A percentile compares a stretch with the other conserved stretches of the same genome.
phyloP scores from a whole-genome alignment of 306 rosid genomes.

The Acacia melanoxylon region DNA sequence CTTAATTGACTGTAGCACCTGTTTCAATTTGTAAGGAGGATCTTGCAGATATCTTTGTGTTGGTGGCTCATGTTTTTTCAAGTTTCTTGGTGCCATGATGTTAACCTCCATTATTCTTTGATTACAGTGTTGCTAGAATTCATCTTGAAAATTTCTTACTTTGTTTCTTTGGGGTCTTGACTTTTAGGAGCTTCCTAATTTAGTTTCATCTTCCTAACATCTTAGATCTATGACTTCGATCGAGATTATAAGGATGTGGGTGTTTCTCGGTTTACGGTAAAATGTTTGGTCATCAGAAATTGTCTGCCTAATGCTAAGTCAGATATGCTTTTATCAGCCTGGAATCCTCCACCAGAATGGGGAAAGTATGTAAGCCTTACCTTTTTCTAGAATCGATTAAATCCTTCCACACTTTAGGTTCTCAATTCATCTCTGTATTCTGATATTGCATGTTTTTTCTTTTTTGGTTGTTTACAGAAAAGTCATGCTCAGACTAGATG shows the following conservation, averaged over 20 bases:
- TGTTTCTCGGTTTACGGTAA: constrained; percentile 80
- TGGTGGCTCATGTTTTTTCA: constrained; percentile 3
- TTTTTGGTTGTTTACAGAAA: constrained; percentile 42
- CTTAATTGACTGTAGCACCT: not conserved
- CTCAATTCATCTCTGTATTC: constrained; percentile 4
- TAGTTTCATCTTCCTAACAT: constrained; percentile 24
- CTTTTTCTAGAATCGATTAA: constrained; percentile 21
- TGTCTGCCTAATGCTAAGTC: constrained; percentile 82
- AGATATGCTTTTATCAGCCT: constrained; percentile 87
- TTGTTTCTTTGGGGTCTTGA: not conserved
- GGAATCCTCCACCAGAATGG: constrained; percentile 98
- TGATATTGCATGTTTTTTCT: constrained; percentile 31
- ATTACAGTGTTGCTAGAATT: constrained; percentile 11
- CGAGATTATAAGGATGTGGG: constrained; percentile 98
- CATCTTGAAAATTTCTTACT: constrained; percentile 3
- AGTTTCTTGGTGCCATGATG: not conserved
- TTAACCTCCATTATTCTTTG: not conserved
- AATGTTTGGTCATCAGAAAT: constrained; percentile 81
- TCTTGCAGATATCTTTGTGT: not conserved
- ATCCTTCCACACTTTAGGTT: not conserved
- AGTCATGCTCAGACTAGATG: constrained; percentile 88
- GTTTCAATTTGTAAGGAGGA: not conserved
- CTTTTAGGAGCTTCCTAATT: constrained; percentile 39
- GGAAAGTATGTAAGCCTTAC: constrained; percentile 69
- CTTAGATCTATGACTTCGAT: constrained; percentile 87